A percentile compares a stretch with the other conserved stretches of the same genome.
Conservation (phyloP, 306 rosid genomes). For the Rosa multiflora region DNA sequence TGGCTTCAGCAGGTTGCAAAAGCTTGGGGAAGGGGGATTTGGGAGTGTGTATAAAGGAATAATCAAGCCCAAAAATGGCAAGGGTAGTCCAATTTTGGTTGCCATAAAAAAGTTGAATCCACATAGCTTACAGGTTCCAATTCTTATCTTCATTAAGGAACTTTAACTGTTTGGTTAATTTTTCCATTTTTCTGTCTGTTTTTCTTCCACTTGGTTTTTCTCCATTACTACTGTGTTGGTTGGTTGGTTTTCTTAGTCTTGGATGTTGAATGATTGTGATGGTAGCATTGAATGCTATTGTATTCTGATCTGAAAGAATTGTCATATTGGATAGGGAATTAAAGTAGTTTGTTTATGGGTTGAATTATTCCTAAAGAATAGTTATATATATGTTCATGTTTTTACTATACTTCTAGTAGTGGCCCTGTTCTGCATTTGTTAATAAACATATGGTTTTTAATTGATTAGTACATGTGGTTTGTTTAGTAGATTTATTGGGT, state of each 20-base stretch:
- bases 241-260: not conserved
- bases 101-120: constrained; percentile 82
- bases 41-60: constrained; percentile 83
- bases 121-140: constrained; percentile 69
- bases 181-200: not conserved
- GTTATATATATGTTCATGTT: not conserved
- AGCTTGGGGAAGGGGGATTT: constrained; percentile 41
- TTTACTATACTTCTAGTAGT: not conserved
- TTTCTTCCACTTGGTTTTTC: not conserved
- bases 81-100: constrained; percentile 46
- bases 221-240: not conserved
- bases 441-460: not conserved
- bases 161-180: not conserved
- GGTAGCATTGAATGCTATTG: constrained; percentile 1
- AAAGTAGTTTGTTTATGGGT: not conserved
- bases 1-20: too few species aligned
- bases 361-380: not conserved
- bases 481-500: not conserved
- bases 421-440: not conserved
- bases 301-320: not conserved
- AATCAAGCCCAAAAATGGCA: constrained; percentile 41
- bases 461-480: not conserved
- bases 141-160: not conserved
- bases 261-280: not conserved
- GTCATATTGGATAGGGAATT: not conserved